Percentiles rank a stretch among this genome's conserved stretches.
Evolutionary conservation across 768 basidiomycete species (phyloP).

Genomic region (Mycena vitilis): DNA sequence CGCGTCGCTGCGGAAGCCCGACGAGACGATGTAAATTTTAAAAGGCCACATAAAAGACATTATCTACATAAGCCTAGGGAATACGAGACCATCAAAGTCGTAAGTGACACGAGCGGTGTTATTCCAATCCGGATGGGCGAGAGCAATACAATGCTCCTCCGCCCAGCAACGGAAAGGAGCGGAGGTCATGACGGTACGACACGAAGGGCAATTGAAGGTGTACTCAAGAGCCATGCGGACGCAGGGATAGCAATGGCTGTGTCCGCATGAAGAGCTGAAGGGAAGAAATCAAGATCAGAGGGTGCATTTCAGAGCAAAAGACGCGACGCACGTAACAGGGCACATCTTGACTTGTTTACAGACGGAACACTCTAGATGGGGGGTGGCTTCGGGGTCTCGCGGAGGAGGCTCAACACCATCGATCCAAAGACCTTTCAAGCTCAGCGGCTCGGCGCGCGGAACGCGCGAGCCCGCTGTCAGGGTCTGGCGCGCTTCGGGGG

Average conservation of each 20-base stretch:
- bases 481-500: too few species aligned
- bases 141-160: neutral
- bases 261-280: neutral
- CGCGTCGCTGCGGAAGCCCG: too few species aligned
- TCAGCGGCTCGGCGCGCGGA: too few species aligned
- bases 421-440: too few species aligned
- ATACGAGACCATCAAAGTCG: neutral
- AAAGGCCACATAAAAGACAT: too few species aligned
- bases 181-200: neutral
- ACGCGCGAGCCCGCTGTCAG: too few species aligned
- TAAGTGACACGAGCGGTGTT: neutral
- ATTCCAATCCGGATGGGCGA: neutral
- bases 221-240: neutral
- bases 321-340: neutral
- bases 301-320: too few species aligned
- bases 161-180: neutral
- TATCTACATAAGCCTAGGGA: neutral
- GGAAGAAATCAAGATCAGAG: too few species aligned
- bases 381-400: too few species aligned
- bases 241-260: conserved; percentile 1
- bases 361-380: neutral
- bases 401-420: too few species aligned
- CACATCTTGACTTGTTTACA: neutral
- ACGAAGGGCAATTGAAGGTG: neutral
- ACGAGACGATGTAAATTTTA: too few species aligned